Conservation (phyloP, 441 rosid species). For the Erysimum pusillum region DNA sequence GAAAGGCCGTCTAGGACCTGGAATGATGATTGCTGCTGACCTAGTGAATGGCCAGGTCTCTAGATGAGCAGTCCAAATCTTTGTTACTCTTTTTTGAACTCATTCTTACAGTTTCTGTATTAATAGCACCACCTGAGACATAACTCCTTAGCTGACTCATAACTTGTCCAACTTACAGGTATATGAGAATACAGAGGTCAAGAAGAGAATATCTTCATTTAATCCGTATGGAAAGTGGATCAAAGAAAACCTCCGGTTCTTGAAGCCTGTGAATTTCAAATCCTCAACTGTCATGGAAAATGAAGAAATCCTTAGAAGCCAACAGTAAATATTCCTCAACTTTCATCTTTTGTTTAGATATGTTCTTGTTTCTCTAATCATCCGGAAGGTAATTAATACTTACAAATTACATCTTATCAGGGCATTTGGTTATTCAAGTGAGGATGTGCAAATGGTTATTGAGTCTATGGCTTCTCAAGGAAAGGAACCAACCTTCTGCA, state of each 20-base stretch:
- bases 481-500: constrained; percentile 98
- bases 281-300: constrained; percentile 80
- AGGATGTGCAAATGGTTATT: constrained; percentile 99
- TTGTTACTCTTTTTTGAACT: constrained; percentile 7
- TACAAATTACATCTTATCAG: constrained; percentile 49
- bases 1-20: constrained; percentile 99
- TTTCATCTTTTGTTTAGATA: background rate
- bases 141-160: constrained; percentile 19
- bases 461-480: constrained; percentile 98
- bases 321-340: constrained; percentile 71
- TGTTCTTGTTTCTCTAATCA: constrained; percentile 7
- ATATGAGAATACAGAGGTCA: constrained; percentile 94
- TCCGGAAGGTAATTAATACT: constrained; percentile 1
- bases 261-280: constrained; percentile 77
- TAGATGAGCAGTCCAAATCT: constrained; percentile 28
- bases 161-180: constrained; percentile 63
- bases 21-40: constrained; percentile 99
- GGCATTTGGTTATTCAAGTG: constrained; percentile 99
- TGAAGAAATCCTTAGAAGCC: constrained; percentile 83
- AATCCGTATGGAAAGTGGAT: constrained; percentile 95
- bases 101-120: constrained; percentile 4
- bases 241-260: constrained; percentile 76
- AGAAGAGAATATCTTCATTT: constrained; percentile 80
- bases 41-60: constrained; percentile 90
- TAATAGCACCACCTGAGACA: constrained; percentile 1